Evolutionary conservation across 2,329 filamentous ascomycete genomes (phyloP).

Genomic region (Xenosphaeropsis pyriputrescens): DNA sequence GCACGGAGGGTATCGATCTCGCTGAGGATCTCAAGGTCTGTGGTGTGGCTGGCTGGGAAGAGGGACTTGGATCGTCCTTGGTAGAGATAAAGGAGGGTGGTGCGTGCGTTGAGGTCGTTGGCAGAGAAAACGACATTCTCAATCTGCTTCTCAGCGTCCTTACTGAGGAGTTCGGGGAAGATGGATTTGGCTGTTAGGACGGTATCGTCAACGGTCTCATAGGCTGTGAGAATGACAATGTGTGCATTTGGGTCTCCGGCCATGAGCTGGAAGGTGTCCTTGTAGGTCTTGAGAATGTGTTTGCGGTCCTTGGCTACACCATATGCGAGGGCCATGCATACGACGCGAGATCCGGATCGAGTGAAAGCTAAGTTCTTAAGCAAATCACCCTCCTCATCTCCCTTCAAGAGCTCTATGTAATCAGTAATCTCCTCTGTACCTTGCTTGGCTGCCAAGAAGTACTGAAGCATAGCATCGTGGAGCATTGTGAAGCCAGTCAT

Average conservation of each 20-base stretch:
- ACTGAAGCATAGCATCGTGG: slow-evolving; percentile 96
- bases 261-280: slow-evolving; percentile 77
- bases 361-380: slow-evolving; percentile 96
- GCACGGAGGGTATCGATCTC: slow-evolving; percentile 69
- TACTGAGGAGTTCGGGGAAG: slow-evolving; percentile 72
- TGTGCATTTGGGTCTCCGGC: slow-evolving; percentile 69
- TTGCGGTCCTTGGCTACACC: slow-evolving; percentile 89
- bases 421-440: slow-evolving; percentile 73
- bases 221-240: slow-evolving; percentile 67
- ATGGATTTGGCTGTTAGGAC: slow-evolving; percentile 76
- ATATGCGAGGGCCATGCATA: slow-evolving; percentile 69
- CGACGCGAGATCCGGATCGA: slow-evolving; percentile 68
- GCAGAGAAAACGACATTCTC: slow-evolving; percentile 50
- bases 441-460: slow-evolving; percentile 66
- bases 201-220: slow-evolving; percentile 90
- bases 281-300: slow-evolving; percentile 74
- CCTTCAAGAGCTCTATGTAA: slow-evolving; percentile 81
- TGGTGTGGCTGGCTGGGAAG: slow-evolving; percentile 45
- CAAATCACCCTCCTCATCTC: slow-evolving; percentile 79
- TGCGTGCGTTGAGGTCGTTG: slow-evolving; percentile 50
- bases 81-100: slow-evolving; percentile 69
- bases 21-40: slow-evolving; percentile 55
- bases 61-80: slow-evolving; percentile 47
- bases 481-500: slow-evolving; percentile 94
- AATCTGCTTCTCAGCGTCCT: slow-evolving; percentile 44